A percentile compares a stretch with the other conserved stretches of the same genome.
phyloP scores from a whole-genome alignment of 495 filamentous ascomycete genomes.

The Penicillium odoratum region DNA sequence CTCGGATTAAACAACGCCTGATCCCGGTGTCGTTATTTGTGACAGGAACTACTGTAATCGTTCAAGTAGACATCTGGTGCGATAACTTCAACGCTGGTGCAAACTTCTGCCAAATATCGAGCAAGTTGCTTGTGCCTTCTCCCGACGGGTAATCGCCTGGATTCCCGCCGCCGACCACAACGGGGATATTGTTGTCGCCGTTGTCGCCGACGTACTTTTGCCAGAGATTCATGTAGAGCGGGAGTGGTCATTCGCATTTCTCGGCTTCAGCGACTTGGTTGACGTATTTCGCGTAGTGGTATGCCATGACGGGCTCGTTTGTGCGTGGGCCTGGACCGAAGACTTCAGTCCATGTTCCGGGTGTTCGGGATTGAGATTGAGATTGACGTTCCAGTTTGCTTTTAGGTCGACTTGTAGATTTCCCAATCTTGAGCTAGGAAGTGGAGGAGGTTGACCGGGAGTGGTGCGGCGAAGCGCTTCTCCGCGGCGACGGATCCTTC shows the following conservation, averaged over 20 bases:
- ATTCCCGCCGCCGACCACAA: slow-evolving; percentile 40
- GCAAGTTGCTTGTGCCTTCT: slow-evolving; percentile 37
- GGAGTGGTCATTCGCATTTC: slow-evolving; percentile 41
- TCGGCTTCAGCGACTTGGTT: slow-evolving; percentile 45
- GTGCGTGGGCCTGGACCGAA: slow-evolving; percentile 41
- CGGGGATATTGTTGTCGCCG: slow-evolving; percentile 31
- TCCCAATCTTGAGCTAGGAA: slow-evolving; percentile 33
- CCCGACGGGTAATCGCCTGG: slow-evolving; percentile 51
- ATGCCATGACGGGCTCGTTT: slow-evolving; percentile 55
- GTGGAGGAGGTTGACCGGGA: slow-evolving; percentile 36
- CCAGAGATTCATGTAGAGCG: slow-evolving; percentile 52
- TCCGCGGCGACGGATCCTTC: slow-evolving; percentile 40
- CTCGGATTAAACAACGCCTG: slow-evolving; percentile 53
- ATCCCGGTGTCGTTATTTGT: slow-evolving; percentile 43
- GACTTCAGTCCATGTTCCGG: slow-evolving; percentile 36
- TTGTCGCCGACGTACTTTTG: slow-evolving; percentile 36
- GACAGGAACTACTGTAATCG: slow-evolving; percentile 42
- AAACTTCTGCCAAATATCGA: slow-evolving; percentile 48
- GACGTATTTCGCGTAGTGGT: slow-evolving; percentile 46
- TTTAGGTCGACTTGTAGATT: slow-evolving; percentile 33
- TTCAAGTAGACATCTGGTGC: slow-evolving; percentile 50
- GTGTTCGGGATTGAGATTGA: slow-evolving; percentile 20
- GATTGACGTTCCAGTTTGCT: slow-evolving; percentile 14
- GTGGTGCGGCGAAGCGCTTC: slow-evolving; percentile 29
- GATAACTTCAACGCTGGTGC: slow-evolving; percentile 50